Evolutionary conservation across 371 early-diverging fungal genomes (phyloP).

Genomic region (Polyrhizophydium stewartii): DNA sequence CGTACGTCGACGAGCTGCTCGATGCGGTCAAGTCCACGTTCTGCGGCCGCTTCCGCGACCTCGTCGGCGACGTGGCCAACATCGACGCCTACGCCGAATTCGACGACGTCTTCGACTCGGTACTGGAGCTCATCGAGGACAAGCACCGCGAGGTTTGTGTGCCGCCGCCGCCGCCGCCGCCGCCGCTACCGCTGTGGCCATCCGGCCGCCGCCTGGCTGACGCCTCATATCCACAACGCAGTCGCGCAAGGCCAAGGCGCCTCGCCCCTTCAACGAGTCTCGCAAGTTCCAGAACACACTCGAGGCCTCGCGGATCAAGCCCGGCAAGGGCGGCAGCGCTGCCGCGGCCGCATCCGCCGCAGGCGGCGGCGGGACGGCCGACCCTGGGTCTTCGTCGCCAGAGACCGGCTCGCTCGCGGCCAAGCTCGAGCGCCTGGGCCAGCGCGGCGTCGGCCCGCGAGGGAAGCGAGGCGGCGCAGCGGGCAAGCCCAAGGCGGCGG

Average conservation of each 20-base stretch:
- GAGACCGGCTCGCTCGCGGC: slow-evolving; percentile 5
- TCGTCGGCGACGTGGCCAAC: slow-evolving; percentile 10
- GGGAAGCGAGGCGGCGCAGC: slow-evolving; percentile 33
- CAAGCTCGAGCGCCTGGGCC: slow-evolving; percentile 9
- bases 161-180: not conserved
- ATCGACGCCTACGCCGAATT: slow-evolving; percentile 31
- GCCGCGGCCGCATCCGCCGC: not conserved
- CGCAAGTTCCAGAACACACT: slow-evolving; percentile 72
- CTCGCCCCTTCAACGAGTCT: slow-evolving; percentile 80
- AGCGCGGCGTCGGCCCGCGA: not conserved
- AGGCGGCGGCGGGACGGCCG: not conserved
- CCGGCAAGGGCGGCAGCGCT: slow-evolving; percentile 27
- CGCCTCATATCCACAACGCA: not conserved
- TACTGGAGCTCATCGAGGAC: slow-evolving; percentile 37
- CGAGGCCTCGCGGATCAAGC: slow-evolving; percentile 62
- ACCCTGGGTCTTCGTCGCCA: not conserved
- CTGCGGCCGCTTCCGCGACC: slow-evolving; percentile 11
- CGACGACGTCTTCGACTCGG: slow-evolving; percentile 41
- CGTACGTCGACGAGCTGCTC: slow-evolving; percentile 82
- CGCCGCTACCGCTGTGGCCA: not conserved
- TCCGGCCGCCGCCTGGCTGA: not conserved
- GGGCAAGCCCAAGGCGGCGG: not conserved
- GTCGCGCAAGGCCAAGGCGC: slow-evolving; percentile 42
- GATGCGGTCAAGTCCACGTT: slow-evolving; percentile 56
- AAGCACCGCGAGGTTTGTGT: slow-evolving; percentile 39